Conservation (phyloP, 371 early-diverging fungal species). For the Rhizomucor pusillus region DNA sequence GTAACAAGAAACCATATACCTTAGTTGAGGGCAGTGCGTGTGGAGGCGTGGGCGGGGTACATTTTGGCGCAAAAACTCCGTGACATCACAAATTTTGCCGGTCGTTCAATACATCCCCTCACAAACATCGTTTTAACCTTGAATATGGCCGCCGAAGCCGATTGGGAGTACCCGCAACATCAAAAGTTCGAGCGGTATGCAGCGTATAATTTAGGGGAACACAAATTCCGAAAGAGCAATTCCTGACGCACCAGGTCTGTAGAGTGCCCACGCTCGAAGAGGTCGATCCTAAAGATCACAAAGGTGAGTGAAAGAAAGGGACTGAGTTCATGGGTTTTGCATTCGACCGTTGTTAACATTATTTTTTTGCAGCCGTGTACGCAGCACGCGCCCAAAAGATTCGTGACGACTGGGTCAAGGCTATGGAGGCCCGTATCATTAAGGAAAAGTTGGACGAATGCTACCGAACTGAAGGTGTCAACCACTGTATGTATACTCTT, state of each 20-base stretch:
- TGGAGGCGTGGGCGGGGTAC: too few relatives aligned
- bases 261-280: slow-evolving; percentile 47
- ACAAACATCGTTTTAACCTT: neutral
- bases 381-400: slow-evolving; percentile 75
- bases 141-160: slow-evolving; percentile 20
- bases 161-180: slow-evolving; percentile 51
- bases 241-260: too few relatives aligned
- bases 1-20: too few relatives aligned
- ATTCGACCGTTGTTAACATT: neutral
- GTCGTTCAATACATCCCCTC: neutral
- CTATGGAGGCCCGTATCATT: slow-evolving; percentile 79
- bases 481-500: slow-evolving; percentile 56
- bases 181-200: slow-evolving; percentile 44
- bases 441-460: slow-evolving; percentile 76
- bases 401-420: slow-evolving; percentile 83
- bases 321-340: neutral
- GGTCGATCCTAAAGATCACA: slow-evolving; percentile 42
- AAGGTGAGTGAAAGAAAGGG: slow-evolving; percentile 29
- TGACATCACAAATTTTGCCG: neutral
- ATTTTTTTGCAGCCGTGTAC: slow-evolving; percentile 51
- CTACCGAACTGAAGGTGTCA: slow-evolving; percentile 80
- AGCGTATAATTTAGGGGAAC: too few relatives aligned
- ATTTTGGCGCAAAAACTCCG: too few relatives aligned
- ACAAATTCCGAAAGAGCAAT: too few relatives aligned
- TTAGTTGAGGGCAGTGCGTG: too few relatives aligned